A percentile compares a stretch with the other conserved stretches of the same genome.
Conservation (phyloP, 495 filamentous ascomycete species). For the Aspergillus cavernicola region DNA sequence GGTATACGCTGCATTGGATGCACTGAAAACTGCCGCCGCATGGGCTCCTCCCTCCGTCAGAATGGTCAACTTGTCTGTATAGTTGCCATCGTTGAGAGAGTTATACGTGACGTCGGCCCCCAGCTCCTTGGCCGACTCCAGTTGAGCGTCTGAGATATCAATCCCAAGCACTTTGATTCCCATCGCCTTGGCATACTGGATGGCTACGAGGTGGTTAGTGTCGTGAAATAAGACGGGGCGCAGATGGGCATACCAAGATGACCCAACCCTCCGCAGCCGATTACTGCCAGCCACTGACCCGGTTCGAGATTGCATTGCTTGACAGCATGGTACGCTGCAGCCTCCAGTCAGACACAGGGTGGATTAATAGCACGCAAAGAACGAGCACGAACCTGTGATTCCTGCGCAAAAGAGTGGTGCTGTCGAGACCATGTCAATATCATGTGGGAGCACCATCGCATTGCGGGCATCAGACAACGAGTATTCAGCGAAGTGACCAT, state of each 20-base stretch:
- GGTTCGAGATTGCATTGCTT: conserved; percentile 6
- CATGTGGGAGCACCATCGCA: neutral
- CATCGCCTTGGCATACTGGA: conserved; percentile 88
- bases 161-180: conserved; percentile 70
- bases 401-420: conserved; percentile 13
- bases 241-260: conserved; percentile 26
- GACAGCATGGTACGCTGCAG: conserved; percentile 12
- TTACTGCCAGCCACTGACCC: conserved; percentile 8
- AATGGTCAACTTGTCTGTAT: neutral
- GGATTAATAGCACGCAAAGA: neutral
- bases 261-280: conserved; percentile 57
- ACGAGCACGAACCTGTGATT: conserved; percentile 1
- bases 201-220: conserved; percentile 44
- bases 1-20: conserved; percentile 8
- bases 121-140: conserved; percentile 56
- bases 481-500: conserved; percentile 11
- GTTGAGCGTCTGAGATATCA: conserved; percentile 75
- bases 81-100: neutral
- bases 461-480: conserved; percentile 2
- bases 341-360: neutral
- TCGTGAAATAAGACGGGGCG: neutral
- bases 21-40: conserved; percentile 13
- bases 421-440: conserved; percentile 1
- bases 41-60: conserved; percentile 9
- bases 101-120: conserved; percentile 44